Evolutionary conservation across 2,329 filamentous ascomycete species (phyloP).

Genomic region (Trichoderma atrobrunneum): DNA sequence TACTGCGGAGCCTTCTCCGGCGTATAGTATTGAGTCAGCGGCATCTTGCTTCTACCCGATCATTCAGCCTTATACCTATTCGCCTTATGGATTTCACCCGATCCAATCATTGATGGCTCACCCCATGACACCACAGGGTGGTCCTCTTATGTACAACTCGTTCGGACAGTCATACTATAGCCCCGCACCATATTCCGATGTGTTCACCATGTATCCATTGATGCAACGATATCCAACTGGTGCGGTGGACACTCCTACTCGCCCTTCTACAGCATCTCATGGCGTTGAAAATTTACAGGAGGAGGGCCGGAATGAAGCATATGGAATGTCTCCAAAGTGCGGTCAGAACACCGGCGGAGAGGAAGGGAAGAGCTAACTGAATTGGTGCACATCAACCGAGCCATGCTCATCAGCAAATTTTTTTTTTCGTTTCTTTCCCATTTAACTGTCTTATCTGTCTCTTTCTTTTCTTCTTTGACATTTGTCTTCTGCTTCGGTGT

Average conservation of each 20-base stretch:
- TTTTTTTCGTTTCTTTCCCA: background rate
- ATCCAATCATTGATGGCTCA: conserved; percentile 13
- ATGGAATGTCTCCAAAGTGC: background rate
- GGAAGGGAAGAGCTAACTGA: background rate
- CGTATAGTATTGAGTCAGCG: background rate
- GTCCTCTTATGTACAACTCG: conserved; percentile 24
- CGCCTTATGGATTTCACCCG: conserved; percentile 12
- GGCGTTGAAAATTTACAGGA: background rate
- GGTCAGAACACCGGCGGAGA: background rate
- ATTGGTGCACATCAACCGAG: background rate
- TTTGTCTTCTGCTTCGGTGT: background rate
- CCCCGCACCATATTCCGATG: conserved; percentile 1
- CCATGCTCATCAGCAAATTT: background rate
- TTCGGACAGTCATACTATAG: conserved; percentile 8
- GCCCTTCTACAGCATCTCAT: background rate
- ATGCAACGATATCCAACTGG: conserved; percentile 21
- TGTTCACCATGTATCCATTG: conserved; percentile 24
- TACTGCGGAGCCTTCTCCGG: background rate
- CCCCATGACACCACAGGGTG: conserved; percentile 12
- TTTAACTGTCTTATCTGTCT: background rate
- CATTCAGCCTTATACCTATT: conserved; percentile 17
- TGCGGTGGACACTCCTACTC: conserved; percentile 2
- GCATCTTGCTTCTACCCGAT: conserved; percentile 6
- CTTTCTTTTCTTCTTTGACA: background rate
- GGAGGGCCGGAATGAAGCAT: background rate